Base-by-base conservation (phyloP, 345 rosid genomes). In the Linum trigynum region DNA sequence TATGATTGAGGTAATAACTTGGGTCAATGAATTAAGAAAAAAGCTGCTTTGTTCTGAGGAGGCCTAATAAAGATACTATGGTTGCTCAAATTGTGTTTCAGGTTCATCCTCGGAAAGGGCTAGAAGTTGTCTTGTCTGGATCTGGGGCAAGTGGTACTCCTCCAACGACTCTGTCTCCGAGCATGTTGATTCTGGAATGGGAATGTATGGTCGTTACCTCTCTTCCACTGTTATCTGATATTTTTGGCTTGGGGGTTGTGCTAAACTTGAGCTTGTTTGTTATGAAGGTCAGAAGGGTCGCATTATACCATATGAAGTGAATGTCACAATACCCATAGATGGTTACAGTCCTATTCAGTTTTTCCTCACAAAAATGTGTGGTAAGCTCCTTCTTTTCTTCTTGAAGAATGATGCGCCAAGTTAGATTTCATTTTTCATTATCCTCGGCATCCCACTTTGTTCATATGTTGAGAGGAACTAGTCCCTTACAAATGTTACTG, bases 131-230 rank as follows among this genome's bases (percentile, higher is more conserved):
- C 51, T 69, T 85, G 71, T 78, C 87, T 36, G 97, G 97, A 48
- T 82, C 91, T 32, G 96, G 77, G 0, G 77, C 86, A 38, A 73
- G 73, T 36, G 95, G 84, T 71, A 83, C 70, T 41, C 82, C 81
- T 68, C 96, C 97, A 16, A 86, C 99, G 66, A 90, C 99, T 65
- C 74, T 94, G 77, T 79, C 97, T 32, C 99, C 97, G 11, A 75
- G 97, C 35, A 67, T 84, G 66, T 74, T 94, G 75, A 70, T 79
- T 63, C 67, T 90, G 70, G 86, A 90, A 59, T 94, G 99, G 99
- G 85, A 77, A 68, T 94, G 99, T 94, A 88, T 59, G 70, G 55
- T 40, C 65, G 48, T 53, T 55, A 55, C 65, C 62, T n/a, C 12
- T 56, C 40, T 14, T 55, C 61, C 48, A 43, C 51, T 71, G 62